Base-by-base conservation (phyloP, 2,329 filamentous ascomycete species). In the Phyllosticta paracitricarpa region DNA sequence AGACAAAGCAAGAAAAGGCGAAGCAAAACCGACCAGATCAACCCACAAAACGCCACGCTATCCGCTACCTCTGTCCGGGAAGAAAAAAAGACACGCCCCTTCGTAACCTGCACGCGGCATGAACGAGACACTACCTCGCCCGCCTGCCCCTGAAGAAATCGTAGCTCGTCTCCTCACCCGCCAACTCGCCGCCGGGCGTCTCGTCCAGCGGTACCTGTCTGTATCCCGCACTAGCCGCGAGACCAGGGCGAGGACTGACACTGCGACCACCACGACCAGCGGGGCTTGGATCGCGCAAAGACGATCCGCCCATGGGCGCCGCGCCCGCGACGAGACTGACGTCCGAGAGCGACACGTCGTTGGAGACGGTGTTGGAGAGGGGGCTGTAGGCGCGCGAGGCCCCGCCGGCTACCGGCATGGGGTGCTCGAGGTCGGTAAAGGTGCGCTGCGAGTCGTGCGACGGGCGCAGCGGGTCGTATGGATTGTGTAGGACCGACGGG, bases 381-480 rank as follows among this genome's bases (percentile, higher is more conserved):
- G 77, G 77, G 30, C 75, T 77, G 40, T 76, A 72, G 22, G 77
- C 76, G 8, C 78, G 69, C 14, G 78, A 66, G 14, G 70, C 68
- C 10, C 22, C 51, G 19, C 52, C 14, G 26, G 22, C 55, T n/a
- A 28, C 3, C 4, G 68, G 69, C 2, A 77, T 76, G 12, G 78
- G 78, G n/a, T 12, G 26, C 28, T 57, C 60, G 26, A 51, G 56
- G 9, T 62, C 64, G 24, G 35, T 51, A 51, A 61, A 54, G 1
- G 64, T 65, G 54, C 63, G 51, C 8, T 71, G 68, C 0, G 69
- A 71, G 55, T 71, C 70, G 22, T 69, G 64, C 19, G 69, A 70
- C 6, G 40, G 30, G 35, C 62, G 64, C 14, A 51, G 54, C 8
- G n/a, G 30, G 9, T 58, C 26, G 40, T 61, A 56, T 9, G 57